Evolutionary conservation across 148 eudicot species (phyloP).

Genomic region (Dianthus caryophyllus): DNA sequence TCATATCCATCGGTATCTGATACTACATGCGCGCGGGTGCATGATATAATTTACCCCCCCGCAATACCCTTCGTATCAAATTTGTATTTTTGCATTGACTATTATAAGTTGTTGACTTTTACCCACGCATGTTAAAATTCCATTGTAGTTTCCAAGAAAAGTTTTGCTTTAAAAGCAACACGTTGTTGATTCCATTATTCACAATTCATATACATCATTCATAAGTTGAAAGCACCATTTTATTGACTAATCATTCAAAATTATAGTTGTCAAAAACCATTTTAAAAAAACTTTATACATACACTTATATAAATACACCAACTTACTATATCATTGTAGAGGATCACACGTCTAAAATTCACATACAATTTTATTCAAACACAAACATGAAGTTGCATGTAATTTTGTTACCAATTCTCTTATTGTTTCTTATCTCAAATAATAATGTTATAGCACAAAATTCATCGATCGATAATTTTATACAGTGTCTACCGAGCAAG

Average conservation of each 20-base stretch:
- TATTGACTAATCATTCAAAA: background rate
- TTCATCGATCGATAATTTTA: constrained; percentile 20
- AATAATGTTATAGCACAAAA: background rate
- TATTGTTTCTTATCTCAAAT: constrained; percentile 1
- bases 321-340: background rate
- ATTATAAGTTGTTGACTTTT: background rate
- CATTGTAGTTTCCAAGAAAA: background rate
- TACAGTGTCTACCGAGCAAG: constrained; percentile 17
- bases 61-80: background rate
- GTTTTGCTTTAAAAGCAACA: background rate
- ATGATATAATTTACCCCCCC: no score
- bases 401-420: background rate
- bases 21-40: no score
- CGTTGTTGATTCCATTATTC: background rate
- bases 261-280: background rate
- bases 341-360: constrained; percentile 18
- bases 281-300: background rate
- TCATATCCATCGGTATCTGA: no score
- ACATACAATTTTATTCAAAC: constrained; percentile 8
- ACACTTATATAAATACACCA: background rate
- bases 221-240: background rate
- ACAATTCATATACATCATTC: no score
- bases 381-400: background rate
- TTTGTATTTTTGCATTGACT: background rate
- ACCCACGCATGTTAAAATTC: background rate